These are phyloP conservation scores for Melocanna baccifera DNA, from an alignment of 176 grass and related monocot species.

Conservation along the genomic window DNA sequence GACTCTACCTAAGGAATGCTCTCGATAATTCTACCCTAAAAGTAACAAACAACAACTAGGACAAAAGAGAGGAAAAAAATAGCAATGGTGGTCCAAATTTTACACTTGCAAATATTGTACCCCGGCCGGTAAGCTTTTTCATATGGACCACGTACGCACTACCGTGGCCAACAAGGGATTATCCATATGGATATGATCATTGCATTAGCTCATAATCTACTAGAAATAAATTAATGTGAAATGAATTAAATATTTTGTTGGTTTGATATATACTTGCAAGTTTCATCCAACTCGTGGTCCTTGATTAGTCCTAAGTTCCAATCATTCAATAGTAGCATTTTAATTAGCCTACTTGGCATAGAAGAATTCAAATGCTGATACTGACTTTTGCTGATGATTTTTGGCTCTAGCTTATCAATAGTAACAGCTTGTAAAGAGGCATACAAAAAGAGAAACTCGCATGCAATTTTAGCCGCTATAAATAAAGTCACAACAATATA, in stretches of 20 bases:
- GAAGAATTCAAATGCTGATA: neutral
- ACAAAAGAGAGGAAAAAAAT: neutral
- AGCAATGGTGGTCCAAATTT: slow-evolving; percentile 35
- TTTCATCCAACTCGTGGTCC: neutral
- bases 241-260: neutral
- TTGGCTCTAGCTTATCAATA: too few species aligned
- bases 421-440: too few species aligned
- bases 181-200: neutral
- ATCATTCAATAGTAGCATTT: neutral
- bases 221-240: neutral
- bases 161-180: slow-evolving; percentile 3
- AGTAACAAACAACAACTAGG: slow-evolving; percentile 29
- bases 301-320: neutral
- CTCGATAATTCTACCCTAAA: slow-evolving; percentile 21
- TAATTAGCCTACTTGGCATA: neutral
- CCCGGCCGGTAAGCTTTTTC: neutral
- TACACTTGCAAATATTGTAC: slow-evolving; percentile 32
- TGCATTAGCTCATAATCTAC: neutral
- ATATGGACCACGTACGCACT: slow-evolving; percentile 40
- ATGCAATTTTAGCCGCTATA: too few species aligned
- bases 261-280: neutral
- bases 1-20: neutral
- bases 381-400: too few species aligned
- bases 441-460: too few species aligned
- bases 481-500: too few species aligned